These are phyloP conservation scores for Nyctanthes arbortristis DNA, from an alignment of 257 asterid genomes.

Conservation along the genomic window DNA sequence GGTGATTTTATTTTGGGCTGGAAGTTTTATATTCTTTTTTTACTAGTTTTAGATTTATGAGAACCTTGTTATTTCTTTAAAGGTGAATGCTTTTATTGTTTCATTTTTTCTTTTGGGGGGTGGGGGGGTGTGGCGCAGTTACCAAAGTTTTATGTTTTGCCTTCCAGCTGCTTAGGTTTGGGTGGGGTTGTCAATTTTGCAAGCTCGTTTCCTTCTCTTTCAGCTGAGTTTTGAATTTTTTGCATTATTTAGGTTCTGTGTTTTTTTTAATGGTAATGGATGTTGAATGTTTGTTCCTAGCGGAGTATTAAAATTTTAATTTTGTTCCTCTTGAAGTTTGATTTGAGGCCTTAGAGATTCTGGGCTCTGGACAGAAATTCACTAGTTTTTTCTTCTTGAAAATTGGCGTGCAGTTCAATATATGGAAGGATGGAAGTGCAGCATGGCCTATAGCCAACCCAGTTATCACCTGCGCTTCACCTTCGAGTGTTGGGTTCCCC, in stretches of 20 bases:
- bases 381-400: background rate
- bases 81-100: background rate
- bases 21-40: background rate
- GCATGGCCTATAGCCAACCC: constrained; percentile 99
- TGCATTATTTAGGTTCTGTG: constrained; percentile 2
- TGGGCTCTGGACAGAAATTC: background rate
- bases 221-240: background rate
- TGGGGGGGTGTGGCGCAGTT: background rate
- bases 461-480: constrained; percentile 84
- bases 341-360: constrained; percentile 1
- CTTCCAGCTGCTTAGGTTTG: background rate
- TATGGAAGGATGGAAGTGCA: constrained; percentile 65
- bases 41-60: background rate
- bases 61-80: background rate
- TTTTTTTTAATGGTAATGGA: background rate
- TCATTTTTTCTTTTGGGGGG: too few species aligned
- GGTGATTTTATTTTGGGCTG: background rate
- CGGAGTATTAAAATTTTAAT: background rate
- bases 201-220: background rate
- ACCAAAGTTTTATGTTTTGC: background rate
- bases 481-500: constrained; percentile 81
- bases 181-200: background rate
- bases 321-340: constrained; percentile 3
- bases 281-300: background rate
- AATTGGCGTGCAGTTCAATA: constrained; percentile 59